Conservation (phyloP, 2,329 filamentous ascomycete genomes). For the Dothideomycetes sp. region DNA sequence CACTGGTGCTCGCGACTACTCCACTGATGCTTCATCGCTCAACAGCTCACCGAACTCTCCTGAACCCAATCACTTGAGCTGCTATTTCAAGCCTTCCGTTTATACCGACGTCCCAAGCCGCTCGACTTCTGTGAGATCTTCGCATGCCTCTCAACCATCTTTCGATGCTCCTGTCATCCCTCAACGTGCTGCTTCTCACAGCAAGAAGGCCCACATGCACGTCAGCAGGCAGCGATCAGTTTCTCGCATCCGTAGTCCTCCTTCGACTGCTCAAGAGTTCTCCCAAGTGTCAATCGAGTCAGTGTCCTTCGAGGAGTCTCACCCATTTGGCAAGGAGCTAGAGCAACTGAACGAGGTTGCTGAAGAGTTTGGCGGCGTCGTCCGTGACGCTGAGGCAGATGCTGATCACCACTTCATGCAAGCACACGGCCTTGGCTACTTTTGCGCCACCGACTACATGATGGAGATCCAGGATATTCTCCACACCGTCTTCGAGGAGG, state of each 20-base stretch:
- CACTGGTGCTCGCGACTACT: constrained; percentile 34
- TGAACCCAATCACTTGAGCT: constrained; percentile 44
- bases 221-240: constrained; percentile 59
- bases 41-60: constrained; percentile 34
- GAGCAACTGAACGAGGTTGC: constrained; percentile 87
- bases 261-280: constrained; percentile 39
- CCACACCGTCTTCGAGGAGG: constrained; percentile 27
- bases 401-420: constrained; percentile 64
- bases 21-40: constrained; percentile 52
- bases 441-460: constrained; percentile 74
- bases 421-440: constrained; percentile 59
- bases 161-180: constrained; percentile 58
- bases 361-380: constrained; percentile 62
- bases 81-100: constrained; percentile 45
- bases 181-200: constrained; percentile 71
- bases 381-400: constrained; percentile 53
- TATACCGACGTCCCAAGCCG: constrained; percentile 13
- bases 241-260: constrained; percentile 28
- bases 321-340: constrained; percentile 83
- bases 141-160: constrained; percentile 25
- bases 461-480: constrained; percentile 64
- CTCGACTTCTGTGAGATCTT: constrained; percentile 11
- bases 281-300: constrained; percentile 40
- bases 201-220: constrained; percentile 73
- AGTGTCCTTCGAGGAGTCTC: constrained; percentile 30